Evolutionary conservation across 139 green algal genomes (phyloP), one percentile per base, ranked within the genome.

Genomic region (Asterochloris erici): DNA sequence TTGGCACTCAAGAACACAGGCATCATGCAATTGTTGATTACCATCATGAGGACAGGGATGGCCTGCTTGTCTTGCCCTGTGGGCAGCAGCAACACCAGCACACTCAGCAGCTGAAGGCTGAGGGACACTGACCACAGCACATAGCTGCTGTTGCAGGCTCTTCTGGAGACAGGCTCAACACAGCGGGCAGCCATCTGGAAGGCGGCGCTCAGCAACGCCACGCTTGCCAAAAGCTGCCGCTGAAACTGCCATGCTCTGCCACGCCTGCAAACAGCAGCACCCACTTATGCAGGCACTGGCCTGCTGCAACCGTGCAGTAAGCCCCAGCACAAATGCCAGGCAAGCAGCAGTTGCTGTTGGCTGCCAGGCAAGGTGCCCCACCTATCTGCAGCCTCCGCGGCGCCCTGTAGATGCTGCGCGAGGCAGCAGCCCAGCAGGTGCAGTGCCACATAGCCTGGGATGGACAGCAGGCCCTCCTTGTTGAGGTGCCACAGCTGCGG

Each of bases 381-480:
- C 26, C 26, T 24, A 12, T 28, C 54, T 0, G 13, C n/a, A 64
- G 23, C 24, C 24, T 80, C 24, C 11, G 24, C 24, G 21, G 38
- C 10, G 16, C 12, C 26, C 23, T 81, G 66, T 9, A 77, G 24
- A 68, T 81, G 63, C 61, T 75, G 61, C 63, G 23, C 60, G 77
- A 77, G 47, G 47, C 77, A 13, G 38, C 21, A 29, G 69, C 84
- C 68, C 63, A 86, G 82, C 75, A 96, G 79, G 81, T 94, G 82
- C 47, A 98, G 81, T 0, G 89, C 91, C 81, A 83, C 90, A 86
- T 96, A 98, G 29, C 95, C 0, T 19, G 81, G 73, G 29, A 95
- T 68, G 0, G 91, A 96, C 24, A 87, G 79, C 14, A 97, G 19
- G 12, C 95, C 94, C 85, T 98, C 95, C 81, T 97, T 98, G 85